Base-by-base conservation (phyloP, 2,329 filamentous ascomycete species). In the Aspergillus ochraceoroseus region DNA sequence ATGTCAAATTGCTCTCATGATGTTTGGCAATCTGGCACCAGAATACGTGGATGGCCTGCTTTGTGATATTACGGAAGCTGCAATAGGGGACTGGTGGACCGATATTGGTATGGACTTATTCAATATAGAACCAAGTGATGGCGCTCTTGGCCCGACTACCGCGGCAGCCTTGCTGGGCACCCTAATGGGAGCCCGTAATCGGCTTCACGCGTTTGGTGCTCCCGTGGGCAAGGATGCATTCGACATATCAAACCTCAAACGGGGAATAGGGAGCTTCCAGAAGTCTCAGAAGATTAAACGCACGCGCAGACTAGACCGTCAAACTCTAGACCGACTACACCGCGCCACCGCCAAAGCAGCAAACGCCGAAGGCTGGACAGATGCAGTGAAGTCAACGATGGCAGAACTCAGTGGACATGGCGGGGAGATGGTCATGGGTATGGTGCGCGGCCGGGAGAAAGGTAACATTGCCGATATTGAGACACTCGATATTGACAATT, bases 11-110 rank as follows among this genome's bases (percentile, higher is more conserved):
- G 88, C 92, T 0, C 69, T 98, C 44, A 83, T 86, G 57, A 72
- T 95, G 45, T 98, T 95, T 64, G 86, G 83, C 38, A 87, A 89
- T 61, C 71, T 96, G 4, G 82, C 86, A n/a, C 76, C 83, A 19
- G 85, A 89, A 50, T 96, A 94, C 60, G 85, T 87, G 5, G 92
- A 98, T 57, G 92, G 92, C 0, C 68, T 95, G 15, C 75, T 98
- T 2, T 98, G 92, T 62, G 92, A 98, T 66, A 74, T 92, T 29
- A 96, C 92, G 0, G 92, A 98, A 62, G 82, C 77, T 47, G 87
- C 89, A 1, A 80, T 96, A 54, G 83, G 82, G 47, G 86, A 95
- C 62, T 98, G 92, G 92, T 96, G 92, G 92, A 82, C 85, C 1
- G 87, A 95, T 56, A 83, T 95, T 44, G 92, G 92, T 1, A 83